These are phyloP conservation scores for Plasmodium blacklocki DNA, from an alignment of 169 alveolate species.

Conservation along the genomic window DNA sequence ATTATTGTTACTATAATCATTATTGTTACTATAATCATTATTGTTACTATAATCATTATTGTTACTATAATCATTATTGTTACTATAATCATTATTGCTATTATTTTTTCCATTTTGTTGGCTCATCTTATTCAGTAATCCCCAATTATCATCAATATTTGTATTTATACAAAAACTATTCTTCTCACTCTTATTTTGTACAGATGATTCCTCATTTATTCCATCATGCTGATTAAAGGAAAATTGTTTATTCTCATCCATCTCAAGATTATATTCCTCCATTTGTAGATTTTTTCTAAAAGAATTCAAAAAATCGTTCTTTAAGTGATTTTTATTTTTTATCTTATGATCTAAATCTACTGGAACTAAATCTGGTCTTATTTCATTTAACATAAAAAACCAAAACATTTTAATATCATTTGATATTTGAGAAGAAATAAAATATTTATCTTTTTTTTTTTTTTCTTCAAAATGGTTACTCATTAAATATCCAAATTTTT, in stretches of 20 bases:
- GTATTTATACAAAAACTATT: no score
- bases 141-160: no score
- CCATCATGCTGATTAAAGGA: neutral
- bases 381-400: conserved; percentile 73
- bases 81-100: no score
- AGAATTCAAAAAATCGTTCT: conserved; percentile 29
- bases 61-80: no score
- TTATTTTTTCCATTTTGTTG: no score
- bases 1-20: no score
- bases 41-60: no score
- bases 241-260: neutral
- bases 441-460: conserved; percentile 71
- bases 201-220: neutral
- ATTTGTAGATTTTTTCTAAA: conserved; percentile 45
- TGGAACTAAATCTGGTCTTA: conserved; percentile 76
- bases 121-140: no score
- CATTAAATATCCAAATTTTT: conserved; percentile 79
- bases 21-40: no score
- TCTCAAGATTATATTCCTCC: conserved; percentile 19
- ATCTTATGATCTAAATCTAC: conserved; percentile 70
- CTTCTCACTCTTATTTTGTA: no score
- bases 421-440: conserved; percentile 75
- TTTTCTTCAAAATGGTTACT: conserved; percentile 77
- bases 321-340: conserved; percentile 47
- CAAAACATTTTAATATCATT: conserved; percentile 76